Conservation (phyloP, 2,329 filamentous ascomycete species). For the Exophiala lecanii-corni region DNA sequence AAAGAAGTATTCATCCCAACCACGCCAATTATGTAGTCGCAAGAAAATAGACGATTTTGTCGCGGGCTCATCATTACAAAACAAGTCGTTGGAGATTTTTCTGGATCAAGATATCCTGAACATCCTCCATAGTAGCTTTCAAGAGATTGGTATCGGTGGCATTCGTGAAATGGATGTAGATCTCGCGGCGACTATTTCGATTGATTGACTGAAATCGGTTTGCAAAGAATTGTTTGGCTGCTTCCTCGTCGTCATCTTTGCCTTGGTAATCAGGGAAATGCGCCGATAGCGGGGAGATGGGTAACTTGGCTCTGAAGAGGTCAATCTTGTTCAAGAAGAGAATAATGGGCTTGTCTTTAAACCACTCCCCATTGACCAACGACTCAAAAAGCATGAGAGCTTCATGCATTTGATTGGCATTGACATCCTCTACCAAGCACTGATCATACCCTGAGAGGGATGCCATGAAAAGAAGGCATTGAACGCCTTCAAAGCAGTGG, state of each 20-base stretch:
- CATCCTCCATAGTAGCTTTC: conserved; percentile 80
- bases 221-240: conserved; percentile 74
- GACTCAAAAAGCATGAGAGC: conserved; percentile 83
- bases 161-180: conserved; percentile 57
- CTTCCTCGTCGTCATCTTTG: conserved; percentile 65
- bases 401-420: conserved; percentile 91
- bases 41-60: not conserved
- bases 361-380: conserved; percentile 82
- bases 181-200: conserved; percentile 54
- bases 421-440: conserved; percentile 91
- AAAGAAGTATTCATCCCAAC: not conserved
- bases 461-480: conserved; percentile 86
- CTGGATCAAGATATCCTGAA: conserved; percentile 84
- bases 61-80: conserved; percentile 46
- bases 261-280: conserved; percentile 78
- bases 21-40: conserved; percentile 3
- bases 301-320: conserved; percentile 72
- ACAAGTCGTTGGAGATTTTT: conserved; percentile 77
- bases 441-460: conserved; percentile 96
- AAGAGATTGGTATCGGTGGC: conserved; percentile 67
- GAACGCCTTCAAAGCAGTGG: conserved; percentile 91
- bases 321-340: conserved; percentile 87
- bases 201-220: conserved; percentile 76
- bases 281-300: conserved; percentile 64
- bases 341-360: conserved; percentile 74